These are phyloP conservation scores for Tylopilus sp. DNA, from an alignment of 768 basidiomycete species.

Conservation along the genomic window DNA sequence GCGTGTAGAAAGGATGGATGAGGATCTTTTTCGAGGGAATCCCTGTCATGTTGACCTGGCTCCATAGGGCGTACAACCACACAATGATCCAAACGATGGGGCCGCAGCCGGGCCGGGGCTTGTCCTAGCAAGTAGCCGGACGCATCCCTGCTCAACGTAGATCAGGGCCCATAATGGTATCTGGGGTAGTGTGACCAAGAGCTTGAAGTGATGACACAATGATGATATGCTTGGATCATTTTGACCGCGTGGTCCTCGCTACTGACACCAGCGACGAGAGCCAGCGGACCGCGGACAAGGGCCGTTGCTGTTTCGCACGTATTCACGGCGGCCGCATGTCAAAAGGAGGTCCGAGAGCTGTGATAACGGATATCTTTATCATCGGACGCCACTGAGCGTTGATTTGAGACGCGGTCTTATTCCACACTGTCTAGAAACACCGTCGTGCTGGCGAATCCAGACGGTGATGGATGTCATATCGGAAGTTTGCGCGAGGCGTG, in stretches of 20 bases:
- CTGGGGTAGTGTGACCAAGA: neutral
- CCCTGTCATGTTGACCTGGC: neutral
- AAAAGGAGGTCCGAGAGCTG: neutral
- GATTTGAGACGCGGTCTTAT: no score
- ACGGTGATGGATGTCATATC: neutral
- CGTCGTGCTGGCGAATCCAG: conserved; percentile 12
- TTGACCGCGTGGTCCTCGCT: neutral
- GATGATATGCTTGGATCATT: neutral
- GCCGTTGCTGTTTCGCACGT: conserved; percentile 4
- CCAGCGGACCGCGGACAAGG: conserved; percentile 18
- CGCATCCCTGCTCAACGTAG: neutral
- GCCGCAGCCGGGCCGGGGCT: neutral
- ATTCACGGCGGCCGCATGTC: conserved; percentile 20
- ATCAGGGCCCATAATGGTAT: conserved; percentile 19
- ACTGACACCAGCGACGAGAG: neutral
- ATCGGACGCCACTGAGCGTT: conserved; percentile 3
- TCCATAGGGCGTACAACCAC: neutral
- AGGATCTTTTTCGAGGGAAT: conserved; percentile 2
- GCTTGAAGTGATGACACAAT: neutral
- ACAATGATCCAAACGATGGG: neutral
- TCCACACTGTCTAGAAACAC: neutral
- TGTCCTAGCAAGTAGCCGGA: neutral
- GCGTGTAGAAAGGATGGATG: conserved; percentile 12
- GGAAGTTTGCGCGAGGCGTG: conserved; percentile 1
- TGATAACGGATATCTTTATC: neutral